These are phyloP conservation scores for Mycena belliarum DNA, from an alignment of 768 basidiomycete genomes.

Conservation along the genomic window DNA sequence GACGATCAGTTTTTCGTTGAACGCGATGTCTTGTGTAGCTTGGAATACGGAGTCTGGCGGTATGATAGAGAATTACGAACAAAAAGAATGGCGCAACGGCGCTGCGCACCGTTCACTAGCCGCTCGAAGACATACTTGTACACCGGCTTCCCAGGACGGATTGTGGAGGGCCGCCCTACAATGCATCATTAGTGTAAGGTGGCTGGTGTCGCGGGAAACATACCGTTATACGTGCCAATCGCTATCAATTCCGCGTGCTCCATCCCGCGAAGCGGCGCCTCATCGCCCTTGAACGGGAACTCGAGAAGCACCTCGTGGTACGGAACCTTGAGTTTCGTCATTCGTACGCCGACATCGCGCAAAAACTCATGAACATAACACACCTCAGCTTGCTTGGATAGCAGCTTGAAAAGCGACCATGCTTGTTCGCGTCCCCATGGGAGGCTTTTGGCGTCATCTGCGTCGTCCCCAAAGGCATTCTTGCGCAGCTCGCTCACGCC, in stretches of 20 bases:
- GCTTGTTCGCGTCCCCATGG: conserved; percentile 88
- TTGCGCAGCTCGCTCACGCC: conserved; percentile 85
- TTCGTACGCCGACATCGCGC: not conserved
- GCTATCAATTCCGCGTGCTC: conserved; percentile 88
- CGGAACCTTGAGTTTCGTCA: conserved; percentile 50
- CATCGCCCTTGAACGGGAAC: conserved; percentile 92
- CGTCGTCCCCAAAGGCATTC: conserved; percentile 90
- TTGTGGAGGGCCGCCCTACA: conserved; percentile 63
- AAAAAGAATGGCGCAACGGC: conserved; percentile 7
- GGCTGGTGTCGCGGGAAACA: not conserved
- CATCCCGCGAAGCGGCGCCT: conserved; percentile 75
- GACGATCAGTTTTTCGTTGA: conserved; percentile 68
- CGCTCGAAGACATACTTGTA: conserved; percentile 83
- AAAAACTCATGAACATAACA: conserved; percentile 40
- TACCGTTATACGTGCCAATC: conserved; percentile 73
- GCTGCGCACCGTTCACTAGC: conserved; percentile 67
- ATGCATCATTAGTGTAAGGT: conserved; percentile 3
- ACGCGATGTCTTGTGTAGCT: conserved; percentile 79
- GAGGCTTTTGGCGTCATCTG: conserved; percentile 80
- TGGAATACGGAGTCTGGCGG: conserved; percentile 70
- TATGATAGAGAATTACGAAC: not conserved
- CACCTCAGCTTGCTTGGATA: conserved; percentile 68
- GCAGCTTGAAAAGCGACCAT: conserved; percentile 76
- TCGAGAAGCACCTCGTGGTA: conserved; percentile 83
- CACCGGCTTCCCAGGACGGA: conserved; percentile 90